Percentiles rank a stretch among this genome's conserved stretches.
Conservation (phyloP, 805 yeast genomes). For the Blastobotrys peoriensis region DNA sequence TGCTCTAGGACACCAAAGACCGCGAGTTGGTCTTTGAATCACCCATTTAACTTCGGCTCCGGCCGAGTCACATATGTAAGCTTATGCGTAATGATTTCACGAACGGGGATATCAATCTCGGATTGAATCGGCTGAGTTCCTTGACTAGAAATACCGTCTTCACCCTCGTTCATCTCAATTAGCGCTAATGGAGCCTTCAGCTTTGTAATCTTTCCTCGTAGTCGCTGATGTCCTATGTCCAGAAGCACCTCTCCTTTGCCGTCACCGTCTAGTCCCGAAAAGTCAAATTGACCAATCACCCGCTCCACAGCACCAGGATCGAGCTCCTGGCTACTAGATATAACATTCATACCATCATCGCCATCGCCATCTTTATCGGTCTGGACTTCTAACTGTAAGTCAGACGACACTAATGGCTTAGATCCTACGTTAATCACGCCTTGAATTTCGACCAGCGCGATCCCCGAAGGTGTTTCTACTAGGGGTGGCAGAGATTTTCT, state of each 20-base stretch:
- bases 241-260: constrained; percentile 11
- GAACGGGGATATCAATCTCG: constrained; percentile 12
- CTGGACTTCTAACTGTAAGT: constrained; percentile 8
- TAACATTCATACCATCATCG: background rate
- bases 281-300: constrained; percentile 13
- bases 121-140: background rate
- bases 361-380: background rate
- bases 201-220: constrained; percentile 18
- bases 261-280: constrained; percentile 6
- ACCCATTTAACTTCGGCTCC: constrained; percentile 11
- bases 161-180: constrained; percentile 10
- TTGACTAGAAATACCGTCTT: background rate
- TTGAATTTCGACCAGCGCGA: constrained; percentile 21
- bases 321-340: background rate
- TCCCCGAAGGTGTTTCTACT: constrained; percentile 21
- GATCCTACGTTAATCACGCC: constrained; percentile 21
- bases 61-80: constrained; percentile 18
- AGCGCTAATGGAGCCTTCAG: constrained; percentile 21
- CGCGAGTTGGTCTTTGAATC: too few species aligned
- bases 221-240: constrained; percentile 21
- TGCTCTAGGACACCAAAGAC: too few species aligned
- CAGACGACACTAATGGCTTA: constrained; percentile 15
- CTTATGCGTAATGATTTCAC: constrained; percentile 19
- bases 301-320: constrained; percentile 4
- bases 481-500: constrained; percentile 15